phyloP scores from a whole-genome alignment of 225 moss, liverwort and hornwort species.

The Rhytidiadelphus loreus region DNA sequence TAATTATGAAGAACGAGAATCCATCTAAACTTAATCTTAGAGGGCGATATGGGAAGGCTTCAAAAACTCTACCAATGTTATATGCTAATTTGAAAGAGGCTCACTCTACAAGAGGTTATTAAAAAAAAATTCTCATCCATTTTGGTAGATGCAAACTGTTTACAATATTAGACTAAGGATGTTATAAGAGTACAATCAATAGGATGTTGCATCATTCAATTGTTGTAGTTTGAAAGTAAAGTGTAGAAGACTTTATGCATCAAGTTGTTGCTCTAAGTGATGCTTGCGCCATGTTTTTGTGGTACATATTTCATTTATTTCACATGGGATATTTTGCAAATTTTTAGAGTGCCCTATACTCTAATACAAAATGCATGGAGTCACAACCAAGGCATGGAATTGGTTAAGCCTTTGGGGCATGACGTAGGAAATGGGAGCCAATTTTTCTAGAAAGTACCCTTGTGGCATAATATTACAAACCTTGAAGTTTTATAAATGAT shows the following conservation, averaged over 20 bases:
- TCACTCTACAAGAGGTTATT: too few species aligned
- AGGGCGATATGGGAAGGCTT: too few species aligned
- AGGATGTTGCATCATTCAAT: accelerated
- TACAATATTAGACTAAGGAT: neutral
- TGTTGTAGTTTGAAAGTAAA: neutral
- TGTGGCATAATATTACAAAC: neutral
- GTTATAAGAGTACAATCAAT: neutral
- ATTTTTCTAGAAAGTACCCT: neutral
- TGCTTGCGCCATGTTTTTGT: accelerated
- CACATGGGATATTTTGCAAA: neutral
- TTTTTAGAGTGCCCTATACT: accelerated
- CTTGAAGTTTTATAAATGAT: neutral
- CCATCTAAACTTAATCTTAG: neutral
- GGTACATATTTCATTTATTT: neutral
- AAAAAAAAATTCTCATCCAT: neutral
- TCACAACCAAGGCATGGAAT: neutral
- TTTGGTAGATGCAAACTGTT: accelerated
- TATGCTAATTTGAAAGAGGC: accelerated
- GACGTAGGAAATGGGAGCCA: accelerated
- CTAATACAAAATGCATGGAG: neutral
- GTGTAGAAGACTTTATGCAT: neutral
- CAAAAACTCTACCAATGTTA: neutral
- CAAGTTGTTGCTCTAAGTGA: neutral
- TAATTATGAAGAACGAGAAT: neutral
- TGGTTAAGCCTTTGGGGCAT: neutral